Base-by-base conservation (phyloP, 176 grass and related monocot genomes). In the Hyparrhenia diplandra region DNA sequence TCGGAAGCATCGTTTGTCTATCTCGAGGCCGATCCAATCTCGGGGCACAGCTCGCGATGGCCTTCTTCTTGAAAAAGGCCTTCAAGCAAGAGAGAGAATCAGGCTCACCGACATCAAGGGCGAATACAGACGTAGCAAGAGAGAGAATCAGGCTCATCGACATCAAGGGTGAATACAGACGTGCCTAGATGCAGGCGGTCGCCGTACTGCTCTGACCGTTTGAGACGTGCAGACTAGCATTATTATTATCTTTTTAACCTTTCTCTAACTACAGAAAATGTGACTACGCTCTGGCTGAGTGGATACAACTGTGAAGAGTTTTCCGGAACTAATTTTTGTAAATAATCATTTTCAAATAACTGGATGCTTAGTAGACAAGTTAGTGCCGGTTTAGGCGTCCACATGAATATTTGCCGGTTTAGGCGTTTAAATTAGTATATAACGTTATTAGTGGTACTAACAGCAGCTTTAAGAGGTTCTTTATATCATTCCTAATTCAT, bases 61-160 rank as follows among this genome's bases (percentile, higher is more conserved):
- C 89, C 28, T 95, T 94, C 36, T 93, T 99, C 59, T 32, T 99
- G 64, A 99, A 93, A 35, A 99, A 95, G 69, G 81, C 64, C 8
- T 90, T 90, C 73, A 90, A 32, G 31, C 31, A 32, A 32, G 31
- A 32, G 63, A n/a, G n/a, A 66, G 73, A 67, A 82, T 68, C 79
- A 60, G 61, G 30, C 30, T 67, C 79, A 2, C 75, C 30, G 0
- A 73, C 78, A 3, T 75, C 18, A 5, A 78, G 67, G 45, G 79
- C 36, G 28, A 73, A 62, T 74, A 59, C 47, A 73, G 67, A n/a
- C n/a, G n/a, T n/a, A 32, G 31, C 31, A 32, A 32, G 31, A 32
- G n/a, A n/a, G n/a, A n/a, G n/a, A n/a, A n/a, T n/a, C n/a, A n/a
- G n/a, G n/a, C n/a, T n/a, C n/a, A n/a, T n/a, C n/a, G 0, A 73